Conservation (phyloP, 495 filamentous ascomycete species). For the Penicillium simplicissimum region DNA sequence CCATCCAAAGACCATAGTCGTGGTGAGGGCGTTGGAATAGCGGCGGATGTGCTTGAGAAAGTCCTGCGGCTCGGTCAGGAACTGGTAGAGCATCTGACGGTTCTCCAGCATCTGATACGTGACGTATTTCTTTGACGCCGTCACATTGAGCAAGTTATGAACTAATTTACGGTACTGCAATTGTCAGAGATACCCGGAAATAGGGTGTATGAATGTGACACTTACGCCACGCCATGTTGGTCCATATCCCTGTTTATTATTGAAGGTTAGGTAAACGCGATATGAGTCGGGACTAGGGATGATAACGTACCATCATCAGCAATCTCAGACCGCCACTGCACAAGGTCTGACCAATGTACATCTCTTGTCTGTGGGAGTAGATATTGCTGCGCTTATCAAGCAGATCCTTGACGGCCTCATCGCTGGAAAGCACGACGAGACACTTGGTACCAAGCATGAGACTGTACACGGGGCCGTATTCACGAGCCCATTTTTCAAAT, state of each 20-base stretch:
- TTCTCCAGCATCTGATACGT: constrained; percentile 47
- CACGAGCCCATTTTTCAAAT: constrained; percentile 61
- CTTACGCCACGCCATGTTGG: constrained; percentile 29
- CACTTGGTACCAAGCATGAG: constrained; percentile 56
- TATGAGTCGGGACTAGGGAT: too few relatives aligned
- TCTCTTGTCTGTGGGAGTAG: constrained; percentile 61
- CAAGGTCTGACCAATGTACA: constrained; percentile 41
- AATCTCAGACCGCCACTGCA: constrained; percentile 33
- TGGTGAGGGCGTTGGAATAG: constrained; percentile 56
- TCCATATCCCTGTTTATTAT: constrained; percentile 23
- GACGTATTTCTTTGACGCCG: constrained; percentile 37
- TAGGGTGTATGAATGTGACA: neutral
- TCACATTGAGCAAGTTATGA: constrained; percentile 33
- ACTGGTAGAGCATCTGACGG: constrained; percentile 30
- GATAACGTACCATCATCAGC: constrained; percentile 33
- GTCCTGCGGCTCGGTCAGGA: constrained; percentile 35
- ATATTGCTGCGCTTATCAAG: constrained; percentile 58
- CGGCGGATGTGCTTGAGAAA: constrained; percentile 53
- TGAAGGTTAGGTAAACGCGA: neutral
- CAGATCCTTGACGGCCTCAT: constrained; percentile 57
- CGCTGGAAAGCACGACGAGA: constrained; percentile 61
- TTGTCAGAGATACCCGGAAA: neutral
- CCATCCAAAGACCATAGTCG: constrained; percentile 58
- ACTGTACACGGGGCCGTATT: constrained; percentile 65
- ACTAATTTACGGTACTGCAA: constrained; percentile 34